phyloP scores from a whole-genome alignment of 129 eudicot genomes.

The Saposhnikovia divaricata region DNA sequence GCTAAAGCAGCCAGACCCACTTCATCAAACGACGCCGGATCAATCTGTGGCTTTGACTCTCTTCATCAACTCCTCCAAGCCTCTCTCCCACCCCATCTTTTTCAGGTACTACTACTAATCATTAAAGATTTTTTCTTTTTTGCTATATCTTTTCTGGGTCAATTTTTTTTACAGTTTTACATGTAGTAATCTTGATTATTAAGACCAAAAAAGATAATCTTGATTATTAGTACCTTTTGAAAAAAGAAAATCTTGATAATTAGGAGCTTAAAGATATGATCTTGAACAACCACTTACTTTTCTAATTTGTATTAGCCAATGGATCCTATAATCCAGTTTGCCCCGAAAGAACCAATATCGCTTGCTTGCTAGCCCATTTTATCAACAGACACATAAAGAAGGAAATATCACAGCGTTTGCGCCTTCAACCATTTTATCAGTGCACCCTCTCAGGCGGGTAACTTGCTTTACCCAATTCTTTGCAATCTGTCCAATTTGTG shows the following conservation, averaged over 20 bases:
- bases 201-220: neutral
- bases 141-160: neutral
- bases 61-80: slow-evolving; percentile 77
- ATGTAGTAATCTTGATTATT: neutral
- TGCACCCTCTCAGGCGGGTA: slow-evolving; percentile 21
- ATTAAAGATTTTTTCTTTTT: neutral
- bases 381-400: neutral
- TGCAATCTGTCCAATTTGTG: slow-evolving; percentile 6
- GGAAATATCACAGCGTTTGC: slow-evolving; percentile 28
- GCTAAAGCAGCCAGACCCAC: neutral
- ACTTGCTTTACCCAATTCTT: slow-evolving; percentile 25
- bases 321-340: slow-evolving; percentile 22
- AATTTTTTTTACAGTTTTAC: neutral
- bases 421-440: slow-evolving; percentile 17
- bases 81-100: slow-evolving; percentile 55
- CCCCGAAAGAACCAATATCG: slow-evolving; percentile 29
- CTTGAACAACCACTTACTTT: neutral
- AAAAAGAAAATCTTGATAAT: neutral
- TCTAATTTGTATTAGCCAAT: neutral
- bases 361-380: slow-evolving; percentile 26
- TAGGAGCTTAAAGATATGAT: neutral
- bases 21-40: slow-evolving; percentile 36
- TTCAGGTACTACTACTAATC: slow-evolving; percentile 37
- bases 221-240: no score
- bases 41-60: slow-evolving; percentile 79